Evolutionary conservation across 2,329 filamentous ascomycete genomes (phyloP), one percentile per base, ranked within the genome.

Genomic region (Aspergillus novofumigatus): DNA sequence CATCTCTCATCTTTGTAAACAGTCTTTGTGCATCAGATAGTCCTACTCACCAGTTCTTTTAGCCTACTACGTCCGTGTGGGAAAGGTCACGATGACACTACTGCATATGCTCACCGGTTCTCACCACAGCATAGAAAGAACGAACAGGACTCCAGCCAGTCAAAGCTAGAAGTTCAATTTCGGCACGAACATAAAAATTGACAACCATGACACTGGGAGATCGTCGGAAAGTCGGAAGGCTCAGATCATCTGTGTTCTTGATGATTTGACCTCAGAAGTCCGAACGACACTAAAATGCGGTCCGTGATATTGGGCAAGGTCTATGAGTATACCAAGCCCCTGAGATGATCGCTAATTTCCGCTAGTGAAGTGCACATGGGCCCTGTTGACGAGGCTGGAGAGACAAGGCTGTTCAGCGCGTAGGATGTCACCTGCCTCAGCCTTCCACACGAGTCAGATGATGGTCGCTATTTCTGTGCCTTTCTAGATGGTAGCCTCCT

Each of bases 351-450:
- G 23, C 44, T 14, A 11, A 10, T 44, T 47, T 9, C 20, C 21
- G 8, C 44, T 23, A 14, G 9, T n/a, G 20, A 47, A 26, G 44
- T 11, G 21, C 21, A 23, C 26, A 26, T 11, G 23, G 23, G 14
- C 11, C 28, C 42, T 54, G 41, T 9, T 11, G 20, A 52, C 42
- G 51, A 56, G 56, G 56, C 58, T 60, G 56, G 55, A 55, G 29
- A 49, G 52, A 50, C 21, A 55, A 56, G 55, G 55, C 51, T 53
- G 26, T 23, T 23, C 35, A 53, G 32, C 44, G 26, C n/a, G 32
- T 17, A 20, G 51, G 45, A n/a, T 48, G 56, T 62, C 60, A 62
- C 52, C 60, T 62, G 60, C 56, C 51, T 42, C 55, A 21, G 44
- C 29, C 32, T 52, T 23, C 45, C 29, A 21, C 23, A 45, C 32